Evolutionary conservation across 345 rosid genomes (phyloP), one percentile per base, ranked within the genome.

Genomic region (Salix koriyanagi): DNA sequence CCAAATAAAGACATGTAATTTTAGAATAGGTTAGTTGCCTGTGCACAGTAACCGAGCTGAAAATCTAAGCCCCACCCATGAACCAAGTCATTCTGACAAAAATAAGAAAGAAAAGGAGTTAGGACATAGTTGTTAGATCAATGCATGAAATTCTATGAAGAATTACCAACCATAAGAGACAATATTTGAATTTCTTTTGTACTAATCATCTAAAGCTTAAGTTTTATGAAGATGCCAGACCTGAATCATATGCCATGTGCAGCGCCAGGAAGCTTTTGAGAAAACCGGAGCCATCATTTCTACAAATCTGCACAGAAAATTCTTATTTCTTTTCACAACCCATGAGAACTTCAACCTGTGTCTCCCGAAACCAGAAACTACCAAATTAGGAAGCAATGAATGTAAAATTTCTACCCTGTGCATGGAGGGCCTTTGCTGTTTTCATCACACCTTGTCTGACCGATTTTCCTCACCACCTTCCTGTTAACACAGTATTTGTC

Each of bases 231-330:
- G 46, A 65, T 54, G 70, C 23, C 56, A 30, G 79, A 89, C 96
- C 95, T 90, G 98, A 86, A 93, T 90, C 92, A 91, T 84, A 77
- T 87, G 84, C 97, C 98, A 93, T 23, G 89, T 78, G 73, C 97
- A 93, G 41, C 86, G 87, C 98, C 97, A 90, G 13, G 97, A 88
- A 56, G 87, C 90, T 83, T 56, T 84, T n/a, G 98, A 91, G 87
- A 93, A 93, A 80, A 91, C 97, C 66, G 98, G 98, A 60, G 91
- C 95, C 97, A 90, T 90, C 90, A 93, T 88, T 84, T 93, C 93
- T 2, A 91, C 94, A 87, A 89, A 91, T 84, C 93, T 93, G 85
- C 71, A 44, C 6, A 74, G 18, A 42, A 60, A 37, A 37, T 75
- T 72, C 16, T 71, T 48, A 60, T 36, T 72, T 71, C 62, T 30